A percentile compares a stretch with the other conserved stretches of the same genome.
These are phyloP conservation scores for Rhododendron mucronatum DNA, from an alignment of 148 eudicot genomes.

Conservation along the genomic window DNA sequence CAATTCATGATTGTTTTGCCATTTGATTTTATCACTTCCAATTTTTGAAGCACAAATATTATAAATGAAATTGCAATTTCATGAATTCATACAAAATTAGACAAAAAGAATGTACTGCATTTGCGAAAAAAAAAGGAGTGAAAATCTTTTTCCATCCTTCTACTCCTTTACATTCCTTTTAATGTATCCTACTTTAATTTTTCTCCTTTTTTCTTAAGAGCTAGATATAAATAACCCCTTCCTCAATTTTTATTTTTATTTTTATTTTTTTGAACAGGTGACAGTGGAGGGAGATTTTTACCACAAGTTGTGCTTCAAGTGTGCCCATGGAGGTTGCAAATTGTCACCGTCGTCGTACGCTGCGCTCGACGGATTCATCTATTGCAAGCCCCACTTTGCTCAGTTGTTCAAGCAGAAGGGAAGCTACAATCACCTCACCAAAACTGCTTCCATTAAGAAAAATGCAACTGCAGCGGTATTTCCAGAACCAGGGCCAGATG, in stretches of 20 bases:
- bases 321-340: conserved; percentile 77
- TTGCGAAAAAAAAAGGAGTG: not conserved
- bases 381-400: conserved; percentile 87
- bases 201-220: not conserved
- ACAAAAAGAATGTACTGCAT: not conserved
- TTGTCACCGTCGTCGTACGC: conserved; percentile 67
- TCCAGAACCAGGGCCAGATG: not conserved
- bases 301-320: conserved; percentile 78
- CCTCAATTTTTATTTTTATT: not conserved
- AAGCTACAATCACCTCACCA: conserved; percentile 49
- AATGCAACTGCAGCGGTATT: not conserved
- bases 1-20: too few species aligned
- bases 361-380: conserved; percentile 71
- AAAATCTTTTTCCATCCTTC: not conserved
- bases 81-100: not conserved
- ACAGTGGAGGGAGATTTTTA: conserved; percentile 74
- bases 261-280: conserved; percentile 25
- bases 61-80: not conserved
- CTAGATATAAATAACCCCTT: not conserved
- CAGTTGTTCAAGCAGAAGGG: conserved; percentile 89
- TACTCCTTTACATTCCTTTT: not conserved
- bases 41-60: not conserved
- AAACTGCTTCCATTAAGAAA: conserved; percentile 41
- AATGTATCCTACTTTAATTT: not conserved
- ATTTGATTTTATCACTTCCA: too few species aligned